Conservation (phyloP, 139 green algal species). For the Trebouxia sp. region DNA sequence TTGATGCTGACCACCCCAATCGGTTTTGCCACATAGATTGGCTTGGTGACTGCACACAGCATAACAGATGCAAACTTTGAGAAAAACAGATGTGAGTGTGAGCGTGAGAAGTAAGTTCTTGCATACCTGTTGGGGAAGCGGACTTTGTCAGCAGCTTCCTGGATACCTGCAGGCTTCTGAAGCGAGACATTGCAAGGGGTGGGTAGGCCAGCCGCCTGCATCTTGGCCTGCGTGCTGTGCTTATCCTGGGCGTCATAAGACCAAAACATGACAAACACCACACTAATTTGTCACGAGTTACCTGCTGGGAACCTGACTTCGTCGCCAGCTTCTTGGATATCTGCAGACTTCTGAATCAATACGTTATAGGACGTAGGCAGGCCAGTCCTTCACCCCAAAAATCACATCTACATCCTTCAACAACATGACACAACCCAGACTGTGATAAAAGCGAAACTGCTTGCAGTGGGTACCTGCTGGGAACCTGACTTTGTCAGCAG, state of each 20-base stretch:
- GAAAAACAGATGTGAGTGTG: no score
- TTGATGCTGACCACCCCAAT: no score
- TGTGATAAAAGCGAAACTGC: no score
- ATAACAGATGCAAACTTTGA: no score
- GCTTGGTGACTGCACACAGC: no score
- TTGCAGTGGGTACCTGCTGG: slow-evolving; percentile 19
- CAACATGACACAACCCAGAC: no score
- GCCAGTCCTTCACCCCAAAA: no score
- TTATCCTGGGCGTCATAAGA: slow-evolving; percentile 89
- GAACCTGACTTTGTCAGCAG: slow-evolving; percentile 44
- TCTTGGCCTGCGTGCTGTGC: slow-evolving; percentile 52
- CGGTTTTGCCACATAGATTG: no score
- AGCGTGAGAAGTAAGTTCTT: no score
- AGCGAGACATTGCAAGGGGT: slow-evolving; percentile 72
- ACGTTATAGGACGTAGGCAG: slow-evolving; percentile 77
- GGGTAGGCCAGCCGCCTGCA: slow-evolving; percentile 74
- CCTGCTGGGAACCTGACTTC: slow-evolving; percentile 39
- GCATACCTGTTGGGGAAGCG: slow-evolving; percentile 33
- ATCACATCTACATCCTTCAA: no score
- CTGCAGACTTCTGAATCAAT: slow-evolving; percentile 48
- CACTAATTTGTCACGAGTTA: no score
- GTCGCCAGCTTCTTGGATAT: slow-evolving; percentile 59
- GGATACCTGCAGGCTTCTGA: slow-evolving; percentile 47
- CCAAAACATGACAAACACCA: no score
- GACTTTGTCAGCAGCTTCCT: slow-evolving; percentile 48